Evolutionary conservation across 768 basidiomycete species (phyloP).

Genomic region (Pisolithus microcarpus): DNA sequence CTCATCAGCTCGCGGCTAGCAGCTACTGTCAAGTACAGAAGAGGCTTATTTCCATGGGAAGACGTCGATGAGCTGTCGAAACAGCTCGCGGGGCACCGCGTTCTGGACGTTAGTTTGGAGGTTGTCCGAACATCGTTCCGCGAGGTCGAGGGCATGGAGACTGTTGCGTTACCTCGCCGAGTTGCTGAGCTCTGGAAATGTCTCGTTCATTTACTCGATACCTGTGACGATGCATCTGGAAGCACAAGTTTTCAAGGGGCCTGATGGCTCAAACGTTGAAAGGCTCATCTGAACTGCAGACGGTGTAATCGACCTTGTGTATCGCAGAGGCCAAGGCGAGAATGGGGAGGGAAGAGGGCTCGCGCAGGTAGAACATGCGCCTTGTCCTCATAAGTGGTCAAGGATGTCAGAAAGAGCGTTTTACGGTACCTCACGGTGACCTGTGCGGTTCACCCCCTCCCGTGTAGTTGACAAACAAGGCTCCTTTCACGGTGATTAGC

Average conservation of each 20-base stretch:
- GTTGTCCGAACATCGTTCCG: constrained; percentile 13
- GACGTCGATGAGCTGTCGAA: constrained; percentile 20
- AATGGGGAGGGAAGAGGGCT: no score
- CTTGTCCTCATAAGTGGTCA: no score
- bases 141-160: constrained; percentile 22
- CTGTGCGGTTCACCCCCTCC: no score
- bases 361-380: no score
- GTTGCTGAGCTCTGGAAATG: constrained; percentile 70
- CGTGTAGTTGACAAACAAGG: no score
- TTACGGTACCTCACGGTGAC: no score
- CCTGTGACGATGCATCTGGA: constrained; percentile 14
- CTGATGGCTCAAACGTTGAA: no score
- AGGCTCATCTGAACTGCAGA: no score
- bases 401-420: no score
- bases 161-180: constrained; percentile 32
- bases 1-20: constrained; percentile 35
- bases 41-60: constrained; percentile 20
- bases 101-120: constrained; percentile 52
- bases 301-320: no score
- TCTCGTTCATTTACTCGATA: constrained; percentile 49
- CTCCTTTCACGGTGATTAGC: no score
- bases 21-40: constrained; percentile 19
- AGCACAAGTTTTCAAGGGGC: constrained; percentile 8
- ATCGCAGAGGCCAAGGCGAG: no score
- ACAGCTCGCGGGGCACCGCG: constrained; percentile 37